A percentile compares a stretch with the other conserved stretches of the same genome.
phyloP scores from a whole-genome alignment of 352 stramenopile genomes.

The Pythium oligandrum region DNA sequence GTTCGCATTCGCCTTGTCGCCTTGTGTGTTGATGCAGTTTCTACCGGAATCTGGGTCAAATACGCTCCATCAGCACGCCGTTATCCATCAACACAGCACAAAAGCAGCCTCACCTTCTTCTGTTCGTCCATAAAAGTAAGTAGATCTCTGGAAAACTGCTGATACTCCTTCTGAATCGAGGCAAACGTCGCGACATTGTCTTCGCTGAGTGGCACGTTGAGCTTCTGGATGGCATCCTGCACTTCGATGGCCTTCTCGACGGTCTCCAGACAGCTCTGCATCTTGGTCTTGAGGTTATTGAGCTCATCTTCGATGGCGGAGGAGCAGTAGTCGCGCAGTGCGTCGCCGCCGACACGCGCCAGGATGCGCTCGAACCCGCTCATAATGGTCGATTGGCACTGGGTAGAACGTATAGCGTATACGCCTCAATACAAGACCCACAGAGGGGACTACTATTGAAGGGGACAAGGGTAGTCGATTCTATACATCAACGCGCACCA shows the following conservation, averaged over 20 bases:
- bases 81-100: background rate
- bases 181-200: slow-evolving; percentile 48
- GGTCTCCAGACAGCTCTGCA: slow-evolving; percentile 47
- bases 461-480: background rate
- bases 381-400: slow-evolving; percentile 21
- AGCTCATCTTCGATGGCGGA: slow-evolving; percentile 76
- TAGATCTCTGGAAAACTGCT: slow-evolving; percentile 40
- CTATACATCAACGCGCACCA: slow-evolving; percentile 3
- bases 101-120: slow-evolving; percentile 23
- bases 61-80: background rate
- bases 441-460: too few species aligned
- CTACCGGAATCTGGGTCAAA: slow-evolving; percentile 28
- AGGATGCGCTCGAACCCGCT: slow-evolving; percentile 74
- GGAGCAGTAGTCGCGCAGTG: slow-evolving; percentile 67
- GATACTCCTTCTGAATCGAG: slow-evolving; percentile 52
- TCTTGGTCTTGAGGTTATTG: slow-evolving; percentile 46
- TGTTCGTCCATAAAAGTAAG: slow-evolving; percentile 53
- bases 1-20: slow-evolving; percentile 10
- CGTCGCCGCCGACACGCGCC: slow-evolving; percentile 58
- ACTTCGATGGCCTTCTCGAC: slow-evolving; percentile 59
- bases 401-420: too few species aligned
- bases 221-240: slow-evolving; percentile 51
- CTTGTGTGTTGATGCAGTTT: slow-evolving; percentile 14
- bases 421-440: too few species aligned
- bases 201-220: slow-evolving; percentile 52